Evolutionary conservation across 768 basidiomycete species (phyloP).

Genomic region (Boletus huronensis): DNA sequence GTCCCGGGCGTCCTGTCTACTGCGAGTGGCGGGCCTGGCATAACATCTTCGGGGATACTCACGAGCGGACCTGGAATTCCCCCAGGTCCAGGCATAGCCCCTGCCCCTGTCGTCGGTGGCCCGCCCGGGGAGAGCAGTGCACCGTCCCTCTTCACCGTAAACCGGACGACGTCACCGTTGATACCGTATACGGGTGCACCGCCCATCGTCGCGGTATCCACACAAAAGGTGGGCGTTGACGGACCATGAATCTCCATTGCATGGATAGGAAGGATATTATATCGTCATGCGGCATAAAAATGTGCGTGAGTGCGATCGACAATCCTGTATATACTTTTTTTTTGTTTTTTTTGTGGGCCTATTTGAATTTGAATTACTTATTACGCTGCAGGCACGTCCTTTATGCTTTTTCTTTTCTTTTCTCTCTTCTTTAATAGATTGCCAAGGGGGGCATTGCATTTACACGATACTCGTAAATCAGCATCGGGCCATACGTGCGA

Average conservation of each 20-base stretch:
- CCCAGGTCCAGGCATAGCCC: constrained; percentile 27
- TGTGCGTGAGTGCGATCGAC: not conserved
- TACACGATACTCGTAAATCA: constrained; percentile 3
- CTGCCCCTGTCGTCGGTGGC: constrained; percentile 13
- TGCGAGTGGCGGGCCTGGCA: constrained; percentile 14
- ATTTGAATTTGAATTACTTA: not conserved
- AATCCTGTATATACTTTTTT: not conserved
- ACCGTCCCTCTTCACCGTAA: constrained; percentile 9
- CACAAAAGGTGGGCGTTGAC: constrained; percentile 22
- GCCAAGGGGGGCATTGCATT: not conserved
- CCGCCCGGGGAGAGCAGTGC: constrained; percentile 8
- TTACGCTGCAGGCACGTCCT: not conserved
- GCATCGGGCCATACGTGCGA: not conserved
- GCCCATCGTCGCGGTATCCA: not conserved
- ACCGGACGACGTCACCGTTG: constrained; percentile 25
- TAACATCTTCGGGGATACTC: constrained; percentile 25
- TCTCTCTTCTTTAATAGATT: constrained; percentile 1
- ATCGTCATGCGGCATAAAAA: no score
- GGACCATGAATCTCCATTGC: constrained; percentile 11
- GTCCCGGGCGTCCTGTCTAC: constrained; percentile 25
- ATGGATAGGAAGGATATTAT: not conserved
- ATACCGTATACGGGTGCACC: constrained; percentile 17
- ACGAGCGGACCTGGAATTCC: constrained; percentile 30
- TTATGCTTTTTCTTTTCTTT: not conserved
- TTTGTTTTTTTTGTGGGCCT: not conserved